These are phyloP conservation scores for Babesia bigemina DNA, from an alignment of 169 alveolate species.

Conservation along the genomic window DNA sequence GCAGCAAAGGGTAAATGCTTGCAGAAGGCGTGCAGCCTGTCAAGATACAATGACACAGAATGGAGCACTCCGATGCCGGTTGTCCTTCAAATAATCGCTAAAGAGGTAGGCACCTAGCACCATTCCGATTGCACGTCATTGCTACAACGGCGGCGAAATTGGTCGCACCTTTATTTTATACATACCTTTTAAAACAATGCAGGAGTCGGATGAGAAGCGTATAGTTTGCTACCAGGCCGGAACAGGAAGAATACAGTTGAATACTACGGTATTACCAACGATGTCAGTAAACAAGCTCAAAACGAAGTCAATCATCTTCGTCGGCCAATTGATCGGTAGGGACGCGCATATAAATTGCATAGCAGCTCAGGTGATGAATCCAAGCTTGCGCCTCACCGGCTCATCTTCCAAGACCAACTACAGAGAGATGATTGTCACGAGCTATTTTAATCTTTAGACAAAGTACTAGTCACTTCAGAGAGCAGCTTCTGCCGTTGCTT, in stretches of 20 bases:
- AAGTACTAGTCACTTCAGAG: not conserved
- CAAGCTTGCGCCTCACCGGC: slow-evolving; percentile 53
- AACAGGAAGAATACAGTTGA: slow-evolving; percentile 74
- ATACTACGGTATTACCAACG: slow-evolving; percentile 67
- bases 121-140: not conserved
- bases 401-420: slow-evolving; percentile 45
- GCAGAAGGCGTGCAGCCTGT: slow-evolving; percentile 30
- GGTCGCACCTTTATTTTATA: not conserved
- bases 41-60: slow-evolving; percentile 48
- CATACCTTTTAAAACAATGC: not conserved
- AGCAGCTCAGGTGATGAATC: slow-evolving; percentile 37
- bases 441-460: slow-evolving; percentile 15
- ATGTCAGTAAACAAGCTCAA: slow-evolving; percentile 64
- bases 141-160: not conserved
- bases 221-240: slow-evolving; percentile 76
- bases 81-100: slow-evolving; percentile 40
- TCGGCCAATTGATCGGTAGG: slow-evolving; percentile 63
- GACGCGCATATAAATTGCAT: too few relatives aligned
- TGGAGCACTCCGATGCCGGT: slow-evolving; percentile 65
- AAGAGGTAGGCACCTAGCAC: slow-evolving; percentile 20
- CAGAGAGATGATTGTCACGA: slow-evolving; percentile 50
- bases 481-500: slow-evolving; percentile 8
- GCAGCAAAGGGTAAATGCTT: too few relatives aligned
- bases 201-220: slow-evolving; percentile 35
- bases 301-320: slow-evolving; percentile 53